Percentiles rank a stretch among this genome's conserved stretches.
These are phyloP conservation scores for Metschnikowia continentalis DNA, from an alignment of 805 yeast genomes.

Conservation along the genomic window DNA sequence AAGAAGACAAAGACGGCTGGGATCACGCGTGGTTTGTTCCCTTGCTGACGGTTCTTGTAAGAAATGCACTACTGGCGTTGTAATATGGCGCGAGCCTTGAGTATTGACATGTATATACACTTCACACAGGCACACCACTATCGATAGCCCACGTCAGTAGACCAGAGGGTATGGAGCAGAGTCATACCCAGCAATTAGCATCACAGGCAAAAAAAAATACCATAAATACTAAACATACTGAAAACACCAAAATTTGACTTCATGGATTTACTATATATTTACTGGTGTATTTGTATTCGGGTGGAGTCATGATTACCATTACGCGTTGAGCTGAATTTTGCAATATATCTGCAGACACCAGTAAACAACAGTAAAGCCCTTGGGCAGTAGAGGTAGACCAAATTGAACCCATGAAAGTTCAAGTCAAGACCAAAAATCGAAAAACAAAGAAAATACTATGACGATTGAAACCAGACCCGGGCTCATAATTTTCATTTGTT, in stretches of 20 bases:
- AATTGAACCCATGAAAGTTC: no score
- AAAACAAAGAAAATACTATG: not conserved
- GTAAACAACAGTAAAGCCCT: not conserved
- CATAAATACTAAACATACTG: not conserved
- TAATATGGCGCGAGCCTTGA: not conserved
- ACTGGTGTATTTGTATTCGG: not conserved
- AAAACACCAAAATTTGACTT: no score
- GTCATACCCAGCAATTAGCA: no score
- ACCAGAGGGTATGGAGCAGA: no score
- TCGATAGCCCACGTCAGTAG: not conserved
- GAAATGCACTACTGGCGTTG: not conserved
- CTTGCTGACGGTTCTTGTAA: not conserved
- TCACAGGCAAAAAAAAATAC: not conserved
- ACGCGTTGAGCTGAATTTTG: not conserved
- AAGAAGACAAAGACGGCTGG: not conserved
- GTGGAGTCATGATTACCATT: not conserved
- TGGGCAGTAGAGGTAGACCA: no score
- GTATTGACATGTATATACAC: not conserved
- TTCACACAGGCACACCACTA: not conserved
- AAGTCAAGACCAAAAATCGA: not conserved
- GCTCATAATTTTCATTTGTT: not conserved
- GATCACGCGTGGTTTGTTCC: not conserved
- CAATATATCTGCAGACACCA: not conserved
- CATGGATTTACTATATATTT: no score
- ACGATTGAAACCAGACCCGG: no score